Conservation (phyloP, 1,284 basidiomycete genomes). For the Ustilago curta region DNA sequence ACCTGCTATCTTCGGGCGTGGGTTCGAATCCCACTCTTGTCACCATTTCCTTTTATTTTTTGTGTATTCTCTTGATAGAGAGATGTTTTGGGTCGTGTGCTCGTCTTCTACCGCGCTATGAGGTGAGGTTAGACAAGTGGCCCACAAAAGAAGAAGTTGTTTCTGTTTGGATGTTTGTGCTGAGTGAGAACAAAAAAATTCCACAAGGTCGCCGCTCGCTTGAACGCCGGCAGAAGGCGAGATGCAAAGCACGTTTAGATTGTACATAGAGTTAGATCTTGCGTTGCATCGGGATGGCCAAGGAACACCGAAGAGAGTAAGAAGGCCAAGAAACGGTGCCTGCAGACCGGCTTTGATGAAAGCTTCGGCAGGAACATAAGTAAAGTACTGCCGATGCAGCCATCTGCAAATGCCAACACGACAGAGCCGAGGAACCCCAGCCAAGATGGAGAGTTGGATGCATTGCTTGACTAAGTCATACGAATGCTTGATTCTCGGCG, state of each 20-base stretch:
- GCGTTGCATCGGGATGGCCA: neutral
- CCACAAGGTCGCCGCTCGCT: neutral
- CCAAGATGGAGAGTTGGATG: neutral
- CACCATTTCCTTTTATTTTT: constrained; percentile 27
- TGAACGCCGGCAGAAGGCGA: neutral
- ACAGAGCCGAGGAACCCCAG: constrained; percentile 1
- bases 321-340: constrained; percentile 1
- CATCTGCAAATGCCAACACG: neutral
- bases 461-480: too few species aligned
- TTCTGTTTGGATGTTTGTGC: neutral
- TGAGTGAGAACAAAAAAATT: neutral
- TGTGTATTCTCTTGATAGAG: too few species aligned
- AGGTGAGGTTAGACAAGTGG: neutral
- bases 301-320: neutral
- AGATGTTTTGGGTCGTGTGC: neutral
- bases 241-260: neutral
- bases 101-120: neutral
- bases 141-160: neutral
- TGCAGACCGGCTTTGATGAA: constrained; percentile 4
- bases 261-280: neutral
- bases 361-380: constrained; percentile 1
- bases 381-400: neutral
- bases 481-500: too few species aligned
- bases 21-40: constrained; percentile 68
- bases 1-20: constrained; percentile 65